Percentiles rank a stretch among this genome's conserved stretches.
Evolutionary conservation across 495 filamentous ascomycete genomes (phyloP).

Genomic region (Hypoxylon cercidicola): DNA sequence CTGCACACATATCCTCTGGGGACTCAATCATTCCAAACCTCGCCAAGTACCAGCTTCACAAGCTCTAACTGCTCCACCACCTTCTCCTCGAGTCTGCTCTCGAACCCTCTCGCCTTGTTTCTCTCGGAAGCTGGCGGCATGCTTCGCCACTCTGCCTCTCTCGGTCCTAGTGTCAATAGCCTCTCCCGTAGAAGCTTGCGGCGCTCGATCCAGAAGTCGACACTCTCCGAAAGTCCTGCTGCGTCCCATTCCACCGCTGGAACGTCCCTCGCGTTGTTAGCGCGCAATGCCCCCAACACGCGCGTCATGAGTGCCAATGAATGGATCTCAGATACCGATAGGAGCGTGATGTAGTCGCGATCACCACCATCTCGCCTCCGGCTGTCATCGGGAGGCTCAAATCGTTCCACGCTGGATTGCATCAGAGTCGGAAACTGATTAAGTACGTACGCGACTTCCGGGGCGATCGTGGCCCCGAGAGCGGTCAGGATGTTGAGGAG

Average conservation of each 20-base stretch:
- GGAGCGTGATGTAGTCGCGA: conserved; percentile 69
- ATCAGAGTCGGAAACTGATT: conserved; percentile 85
- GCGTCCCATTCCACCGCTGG: conserved; percentile 77
- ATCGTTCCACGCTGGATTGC: conserved; percentile 66
- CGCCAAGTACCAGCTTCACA: conserved; percentile 59
- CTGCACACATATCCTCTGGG: conserved; percentile 4
- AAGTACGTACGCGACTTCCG: conserved; percentile 85
- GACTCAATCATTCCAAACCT: conserved; percentile 47
- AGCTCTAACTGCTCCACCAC: conserved; percentile 70
- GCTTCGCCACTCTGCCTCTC: conserved; percentile 72
- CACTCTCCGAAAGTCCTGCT: conserved; percentile 74
- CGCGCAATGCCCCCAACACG: conserved; percentile 70
- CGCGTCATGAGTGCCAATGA: conserved; percentile 76
- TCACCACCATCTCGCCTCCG: conserved; percentile 54
- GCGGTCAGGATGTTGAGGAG: conserved; percentile 89
- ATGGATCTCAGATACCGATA: conserved; percentile 78
- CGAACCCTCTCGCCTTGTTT: conserved; percentile 49
- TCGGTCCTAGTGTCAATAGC: conserved; percentile 74
- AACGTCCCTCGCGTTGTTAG: conserved; percentile 70
- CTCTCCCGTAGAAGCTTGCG: conserved; percentile 69
- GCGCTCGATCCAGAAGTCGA: conserved; percentile 76
- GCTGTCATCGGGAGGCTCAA: conserved; percentile 63
- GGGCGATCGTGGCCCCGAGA: conserved; percentile 79
- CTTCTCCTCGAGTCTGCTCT: conserved; percentile 78
- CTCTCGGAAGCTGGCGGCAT: conserved; percentile 56